Conservation (phyloP, 2,329 filamentous ascomycete genomes). For the Diaporthe vexans region DNA sequence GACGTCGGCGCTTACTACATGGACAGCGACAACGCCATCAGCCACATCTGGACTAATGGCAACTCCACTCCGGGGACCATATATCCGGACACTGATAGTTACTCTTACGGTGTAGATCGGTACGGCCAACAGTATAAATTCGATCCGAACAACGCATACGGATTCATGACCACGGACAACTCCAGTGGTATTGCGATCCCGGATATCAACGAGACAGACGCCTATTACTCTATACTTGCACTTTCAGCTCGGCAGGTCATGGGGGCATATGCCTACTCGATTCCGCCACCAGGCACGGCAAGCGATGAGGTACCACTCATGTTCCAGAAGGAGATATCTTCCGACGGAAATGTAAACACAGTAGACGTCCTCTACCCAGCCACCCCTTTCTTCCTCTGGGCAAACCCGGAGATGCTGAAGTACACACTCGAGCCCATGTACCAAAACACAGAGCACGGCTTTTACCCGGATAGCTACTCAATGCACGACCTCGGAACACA, state of each 20-base stretch:
- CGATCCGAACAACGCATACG: slow-evolving; percentile 43
- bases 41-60: neutral
- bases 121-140: slow-evolving; percentile 42
- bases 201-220: slow-evolving; percentile 80
- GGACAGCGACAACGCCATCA: slow-evolving; percentile 3
- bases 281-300: slow-evolving; percentile 65
- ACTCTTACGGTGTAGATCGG: slow-evolving; percentile 12
- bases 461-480: slow-evolving; percentile 84
- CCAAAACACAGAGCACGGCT: slow-evolving; percentile 83
- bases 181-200: slow-evolving; percentile 73
- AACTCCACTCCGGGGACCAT: neutral
- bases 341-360: slow-evolving; percentile 85
- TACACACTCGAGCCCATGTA: slow-evolving; percentile 84
- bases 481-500: slow-evolving; percentile 81
- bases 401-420: slow-evolving; percentile 82
- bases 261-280: slow-evolving; percentile 81
- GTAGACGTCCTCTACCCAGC: slow-evolving; percentile 89
- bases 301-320: slow-evolving; percentile 72
- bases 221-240: slow-evolving; percentile 81
- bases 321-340: slow-evolving; percentile 88
- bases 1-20: slow-evolving; percentile 39
- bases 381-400: slow-evolving; percentile 88
- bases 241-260: slow-evolving; percentile 84
- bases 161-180: slow-evolving; percentile 74
- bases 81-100: slow-evolving; percentile 12